These are phyloP conservation scores for Psilocybe tampanensis DNA, from an alignment of 768 basidiomycete species.

Conservation along the genomic window DNA sequence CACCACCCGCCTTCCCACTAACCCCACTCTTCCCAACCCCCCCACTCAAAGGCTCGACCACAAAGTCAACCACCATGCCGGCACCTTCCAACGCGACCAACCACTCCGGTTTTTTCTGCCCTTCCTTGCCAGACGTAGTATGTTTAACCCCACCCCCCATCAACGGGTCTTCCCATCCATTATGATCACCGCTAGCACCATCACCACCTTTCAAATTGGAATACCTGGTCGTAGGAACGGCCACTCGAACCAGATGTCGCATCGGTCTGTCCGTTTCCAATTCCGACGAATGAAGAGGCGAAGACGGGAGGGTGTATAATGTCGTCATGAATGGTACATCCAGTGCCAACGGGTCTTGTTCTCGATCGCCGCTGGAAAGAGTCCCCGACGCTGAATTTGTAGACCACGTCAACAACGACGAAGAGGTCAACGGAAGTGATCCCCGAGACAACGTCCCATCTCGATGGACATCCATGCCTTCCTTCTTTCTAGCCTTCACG, in stretches of 20 bases:
- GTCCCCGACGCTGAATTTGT: not conserved
- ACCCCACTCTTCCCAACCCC: not conserved
- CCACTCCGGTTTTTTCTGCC: conserved; percentile 25
- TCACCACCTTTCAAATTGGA: conserved; percentile 44
- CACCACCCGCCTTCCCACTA: not conserved
- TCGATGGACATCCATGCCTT: conserved; percentile 2
- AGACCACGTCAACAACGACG: conserved; percentile 3
- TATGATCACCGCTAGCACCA: conserved; percentile 52
- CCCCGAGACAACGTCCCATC: not conserved
- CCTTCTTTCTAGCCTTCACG: conserved; percentile 20
- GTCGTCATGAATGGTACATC: conserved; percentile 57
- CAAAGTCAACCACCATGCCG: conserved; percentile 16
- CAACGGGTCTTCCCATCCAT: conserved; percentile 52
- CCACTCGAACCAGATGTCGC: conserved; percentile 77
- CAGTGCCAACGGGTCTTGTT: conserved; percentile 16
- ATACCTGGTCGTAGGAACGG: conserved; percentile 82
- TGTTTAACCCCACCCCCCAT: conserved; percentile 11
- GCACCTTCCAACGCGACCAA: conserved; percentile 11
- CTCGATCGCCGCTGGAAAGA: not conserved
- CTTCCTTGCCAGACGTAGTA: conserved; percentile 23
- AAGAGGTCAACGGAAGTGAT: not conserved
- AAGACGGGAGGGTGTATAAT: conserved; percentile 79
- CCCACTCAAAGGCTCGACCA: conserved; percentile 11
- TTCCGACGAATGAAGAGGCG: conserved; percentile 72
- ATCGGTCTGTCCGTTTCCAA: conserved; percentile 46